A percentile compares a stretch with the other conserved stretches of the same genome.
Conservation (phyloP, 2,329 filamentous ascomycete species). For the Hypoxylon sp. region DNA sequence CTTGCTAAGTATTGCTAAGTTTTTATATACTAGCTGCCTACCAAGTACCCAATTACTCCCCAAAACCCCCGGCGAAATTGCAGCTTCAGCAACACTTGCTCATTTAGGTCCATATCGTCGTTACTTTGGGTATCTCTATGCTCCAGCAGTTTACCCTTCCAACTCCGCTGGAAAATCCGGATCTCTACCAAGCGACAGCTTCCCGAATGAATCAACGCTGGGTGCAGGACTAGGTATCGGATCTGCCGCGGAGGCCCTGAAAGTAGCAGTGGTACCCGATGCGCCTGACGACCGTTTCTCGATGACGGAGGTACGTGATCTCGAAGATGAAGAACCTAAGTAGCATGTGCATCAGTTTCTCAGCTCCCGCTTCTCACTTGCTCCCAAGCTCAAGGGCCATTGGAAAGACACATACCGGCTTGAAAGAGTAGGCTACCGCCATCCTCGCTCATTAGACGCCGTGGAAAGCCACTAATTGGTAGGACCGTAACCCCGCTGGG, state of each 20-base stretch:
- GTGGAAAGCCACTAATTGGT: slow-evolving; percentile 54
- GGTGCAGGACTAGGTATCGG: slow-evolving; percentile 30
- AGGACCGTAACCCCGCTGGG: slow-evolving; percentile 49
- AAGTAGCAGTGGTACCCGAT: background rate
- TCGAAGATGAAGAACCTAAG: slow-evolving; percentile 27
- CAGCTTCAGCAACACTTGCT: background rate
- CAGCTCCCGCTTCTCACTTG: background rate
- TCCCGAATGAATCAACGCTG: slow-evolving; percentile 34
- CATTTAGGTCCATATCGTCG: background rate
- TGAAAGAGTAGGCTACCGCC: slow-evolving; percentile 44
- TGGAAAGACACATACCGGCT: slow-evolving; percentile 38
- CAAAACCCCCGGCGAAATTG: no score
- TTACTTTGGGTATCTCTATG: background rate
- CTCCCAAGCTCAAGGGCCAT: background rate
- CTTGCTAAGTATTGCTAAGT: background rate
- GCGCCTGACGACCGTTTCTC: slow-evolving; percentile 31
- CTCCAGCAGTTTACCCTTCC: slow-evolving; percentile 28
- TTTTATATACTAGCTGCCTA: background rate
- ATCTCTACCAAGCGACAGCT: slow-evolving; percentile 33
- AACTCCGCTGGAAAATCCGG: slow-evolving; percentile 37
- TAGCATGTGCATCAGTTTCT: slow-evolving; percentile 5
- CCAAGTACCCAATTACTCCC: background rate
- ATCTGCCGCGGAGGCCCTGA: slow-evolving; percentile 1
- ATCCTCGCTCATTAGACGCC: slow-evolving; percentile 53
- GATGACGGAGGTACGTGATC: slow-evolving; percentile 31